Base-by-base conservation (phyloP, 768 basidiomycete species). In the Omphalotus guepiniiformis region DNA sequence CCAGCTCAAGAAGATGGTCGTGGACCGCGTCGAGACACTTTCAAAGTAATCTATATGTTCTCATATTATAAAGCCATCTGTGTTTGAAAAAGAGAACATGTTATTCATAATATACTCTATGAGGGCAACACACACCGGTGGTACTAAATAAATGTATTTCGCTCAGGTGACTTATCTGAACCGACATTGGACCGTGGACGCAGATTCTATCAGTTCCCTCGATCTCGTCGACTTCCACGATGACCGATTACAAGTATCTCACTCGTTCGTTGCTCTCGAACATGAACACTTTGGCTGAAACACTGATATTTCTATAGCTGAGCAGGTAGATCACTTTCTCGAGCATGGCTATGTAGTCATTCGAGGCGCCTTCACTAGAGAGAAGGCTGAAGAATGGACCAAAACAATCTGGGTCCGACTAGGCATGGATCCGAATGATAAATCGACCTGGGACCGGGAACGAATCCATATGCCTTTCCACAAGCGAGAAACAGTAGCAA, bases 391-490 rank as follows among this genome's bases (percentile, higher is more conserved):
- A 21, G 70, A 74, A 36, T 78, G 73, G 67, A 77, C 72, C 6
- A 61, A 71, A 35, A 67, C 74, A 47, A 59, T 82, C 19, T 83
- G 78, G 76, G 53, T 68, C 42, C 70, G 79, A 18, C 64, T 81
- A 30, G 74, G 72, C 18, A 56, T 78, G 54, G 74, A 80, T 53
- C 75, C 76, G 6, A 58, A 68, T 34, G 76, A 83, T 55, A 76
- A 74, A 55, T 62, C 71, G 11, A 78, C 77, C n/a, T 82, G 80
- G 78, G 62, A 66, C 49, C 59, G 61, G 37, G 78, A 78, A 49
- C 67, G 73, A 16, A 70, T 73, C 32, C 78, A 81, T 57, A 76
- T 83, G 75, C 81, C 81, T 3, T 72, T 63, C 60, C 74, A 74
- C 53, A 68, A 58, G 38, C 62, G 73, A 16, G 73, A 74, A 49